Percentiles rank a stretch among this genome's conserved stretches.
Evolutionary conservation across 2,329 filamentous ascomycete species (phyloP).

Genomic region (Setomelanomma holmii): DNA sequence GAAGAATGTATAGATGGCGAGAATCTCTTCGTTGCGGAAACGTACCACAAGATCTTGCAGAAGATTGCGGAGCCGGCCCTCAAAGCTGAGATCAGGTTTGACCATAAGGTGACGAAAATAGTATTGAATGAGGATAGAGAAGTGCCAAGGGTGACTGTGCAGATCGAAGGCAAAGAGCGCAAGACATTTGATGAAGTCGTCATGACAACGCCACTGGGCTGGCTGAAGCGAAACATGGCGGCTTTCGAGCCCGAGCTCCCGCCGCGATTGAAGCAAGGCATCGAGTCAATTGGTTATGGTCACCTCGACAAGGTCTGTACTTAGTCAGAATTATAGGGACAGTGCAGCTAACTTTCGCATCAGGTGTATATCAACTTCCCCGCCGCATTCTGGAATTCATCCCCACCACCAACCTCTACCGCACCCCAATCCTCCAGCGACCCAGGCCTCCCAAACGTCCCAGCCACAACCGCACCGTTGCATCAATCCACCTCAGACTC

Average conservation of each 20-base stretch:
- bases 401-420: conserved; percentile 1
- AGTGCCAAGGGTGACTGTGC: conserved; percentile 45
- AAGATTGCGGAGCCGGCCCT: conserved; percentile 65
- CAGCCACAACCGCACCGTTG: conserved; percentile 46
- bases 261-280: conserved; percentile 63
- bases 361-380: conserved; percentile 68
- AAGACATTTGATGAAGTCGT: conserved; percentile 72
- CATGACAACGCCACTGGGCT: conserved; percentile 72
- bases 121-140: conserved; percentile 22
- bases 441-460: conserved; percentile 43
- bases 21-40: conserved; percentile 68
- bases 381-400: conserved; percentile 72
- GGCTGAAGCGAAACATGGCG: conserved; percentile 44
- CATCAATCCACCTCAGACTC: conserved; percentile 36
- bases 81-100: conserved; percentile 63
- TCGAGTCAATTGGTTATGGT: conserved; percentile 72
- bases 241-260: conserved; percentile 69
- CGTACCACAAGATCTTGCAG: conserved; percentile 66
- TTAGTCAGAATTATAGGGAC: too few relatives aligned
- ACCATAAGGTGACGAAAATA: conserved; percentile 56
- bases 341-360: too few relatives aligned
- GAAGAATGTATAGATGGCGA: conserved; percentile 79
- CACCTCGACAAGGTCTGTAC: conserved; percentile 70
- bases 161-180: conserved; percentile 54
- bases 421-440: conserved; percentile 13